Base-by-base conservation (phyloP, 441 rosid genomes). In the Erodium texanum region DNA sequence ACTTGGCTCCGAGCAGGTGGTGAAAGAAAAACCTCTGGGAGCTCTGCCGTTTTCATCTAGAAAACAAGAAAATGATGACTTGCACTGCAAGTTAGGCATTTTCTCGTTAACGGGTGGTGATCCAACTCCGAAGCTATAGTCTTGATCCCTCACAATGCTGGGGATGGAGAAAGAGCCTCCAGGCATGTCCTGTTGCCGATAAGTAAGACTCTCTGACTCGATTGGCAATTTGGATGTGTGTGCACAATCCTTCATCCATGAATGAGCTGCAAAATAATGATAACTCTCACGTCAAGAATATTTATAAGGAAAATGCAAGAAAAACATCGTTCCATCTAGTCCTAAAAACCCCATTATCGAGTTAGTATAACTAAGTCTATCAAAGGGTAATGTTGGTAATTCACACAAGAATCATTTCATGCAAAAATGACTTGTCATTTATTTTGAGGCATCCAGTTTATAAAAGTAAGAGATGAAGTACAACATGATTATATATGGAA, bases 31-130 rank as follows among this genome's bases (percentile, higher is more conserved):
- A 54, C 83, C 88, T 66, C 68, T 68, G 66, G 62, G 58, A 29
- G 80, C 68, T n/a, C 77, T 59, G 19, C 24, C 50, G 67, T 76
- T 66, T 15, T 73, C 80, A 32, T 69, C 82, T 66, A 73, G 64
- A 70, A 79, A 82, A 48, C 89, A 81, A 58, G 92, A 85, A 74
- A 91, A 84, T 9, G 92, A 82, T 27, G 91, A 76, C 77, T 73
- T 85, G 71, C 84, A 76, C 6, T 80, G 66, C 52, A 71, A 68
- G 34, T 78, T 58, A 20, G 80, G 76, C n/a, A 87, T 71, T 65
- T 76, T 73, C 43, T 78, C 73, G n/a, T 34, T 59, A 2, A 52
- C 23, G 10, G 66, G 20, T 27, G 68, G 74, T 61, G 84, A 75
- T 62, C 61, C 77, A 66, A 74, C 78, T 61, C 79, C 77, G 68